phyloP scores from a whole-genome alignment of 1,284 basidiomycete genomes.

The Rhodotorula mucilaginosa region DNA sequence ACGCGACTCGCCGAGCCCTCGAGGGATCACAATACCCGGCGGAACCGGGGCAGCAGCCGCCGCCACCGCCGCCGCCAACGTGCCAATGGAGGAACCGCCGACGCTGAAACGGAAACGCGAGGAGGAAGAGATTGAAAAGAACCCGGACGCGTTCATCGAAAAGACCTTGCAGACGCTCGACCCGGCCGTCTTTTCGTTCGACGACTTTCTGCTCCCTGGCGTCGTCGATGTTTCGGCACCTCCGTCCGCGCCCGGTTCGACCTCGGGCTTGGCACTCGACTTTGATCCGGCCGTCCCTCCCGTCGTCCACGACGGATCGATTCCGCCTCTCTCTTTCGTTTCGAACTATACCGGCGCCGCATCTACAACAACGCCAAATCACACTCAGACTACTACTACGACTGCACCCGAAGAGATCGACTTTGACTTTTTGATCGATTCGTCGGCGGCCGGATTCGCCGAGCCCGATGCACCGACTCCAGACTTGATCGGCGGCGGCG shows the following conservation, averaged over 20 bases:
- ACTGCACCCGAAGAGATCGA: conserved; percentile 19
- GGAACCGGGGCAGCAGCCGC: neutral
- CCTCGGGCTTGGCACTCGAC: conserved; percentile 16
- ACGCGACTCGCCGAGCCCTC: conserved; percentile 24
- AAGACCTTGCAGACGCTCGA: conserved; percentile 24
- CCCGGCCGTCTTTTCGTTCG: neutral
- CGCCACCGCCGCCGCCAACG: neutral
- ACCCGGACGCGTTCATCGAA: conserved; percentile 41
- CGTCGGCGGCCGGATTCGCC: conserved; percentile 33
- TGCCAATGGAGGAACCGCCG: conserved; percentile 13
- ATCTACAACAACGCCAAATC: neutral
- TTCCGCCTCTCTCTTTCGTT: conserved; percentile 25
- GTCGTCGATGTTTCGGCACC: neutral
- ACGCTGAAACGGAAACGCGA: conserved; percentile 42
- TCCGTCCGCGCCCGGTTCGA: neutral
- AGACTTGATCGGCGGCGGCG: neutral
- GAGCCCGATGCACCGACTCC: conserved; percentile 6
- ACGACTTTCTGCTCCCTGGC: neutral
- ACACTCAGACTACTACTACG: neutral
- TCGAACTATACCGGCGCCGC: neutral
- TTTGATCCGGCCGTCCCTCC: conserved; percentile 27
- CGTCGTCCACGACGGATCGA: conserved; percentile 2
- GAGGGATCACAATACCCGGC: neutral
- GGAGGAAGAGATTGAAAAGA: conserved; percentile 38
- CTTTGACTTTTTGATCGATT: conserved; percentile 34